A percentile compares a stretch with the other conserved stretches of the same genome.
Evolutionary conservation across 805 yeast genomes (phyloP).

Genomic region (Lipomyces sp.): DNA sequence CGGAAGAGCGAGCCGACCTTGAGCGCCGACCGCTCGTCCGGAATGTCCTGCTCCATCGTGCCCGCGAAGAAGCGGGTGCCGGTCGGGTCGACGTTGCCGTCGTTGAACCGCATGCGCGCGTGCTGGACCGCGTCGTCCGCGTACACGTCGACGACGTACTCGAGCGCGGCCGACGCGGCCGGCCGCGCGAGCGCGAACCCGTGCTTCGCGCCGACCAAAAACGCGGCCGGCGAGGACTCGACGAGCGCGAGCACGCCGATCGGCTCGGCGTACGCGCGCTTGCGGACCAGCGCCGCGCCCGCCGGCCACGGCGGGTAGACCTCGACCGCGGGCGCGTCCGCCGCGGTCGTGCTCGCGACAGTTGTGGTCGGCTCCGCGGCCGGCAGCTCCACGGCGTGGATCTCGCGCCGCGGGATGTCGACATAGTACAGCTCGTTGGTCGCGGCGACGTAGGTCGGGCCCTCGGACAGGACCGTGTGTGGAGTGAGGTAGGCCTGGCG

Average conservation of each 20-base stretch:
- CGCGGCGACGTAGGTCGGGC: constrained; percentile 37
- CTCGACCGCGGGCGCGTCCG: constrained; percentile 22
- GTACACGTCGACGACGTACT: constrained; percentile 19
- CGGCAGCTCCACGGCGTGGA: constrained; percentile 11
- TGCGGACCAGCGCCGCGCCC: constrained; percentile 31
- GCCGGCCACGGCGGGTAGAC: constrained; percentile 27
- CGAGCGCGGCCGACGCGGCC: not conserved
- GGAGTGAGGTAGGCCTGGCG: constrained; percentile 31
- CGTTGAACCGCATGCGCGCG: constrained; percentile 61
- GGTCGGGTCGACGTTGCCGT: constrained; percentile 72
- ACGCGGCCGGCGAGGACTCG: constrained; percentile 44
- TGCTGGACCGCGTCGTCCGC: constrained; percentile 35
- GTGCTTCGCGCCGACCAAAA: constrained; percentile 57
- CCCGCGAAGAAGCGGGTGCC: constrained; percentile 75
- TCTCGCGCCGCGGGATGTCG: constrained; percentile 32
- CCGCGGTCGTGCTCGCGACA: constrained; percentile 7
- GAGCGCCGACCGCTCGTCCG: constrained; percentile 38
- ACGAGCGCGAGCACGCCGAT: constrained; percentile 76
- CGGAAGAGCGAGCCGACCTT: constrained; percentile 56
- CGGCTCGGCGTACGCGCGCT: constrained; percentile 35
- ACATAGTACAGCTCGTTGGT: constrained; percentile 36
- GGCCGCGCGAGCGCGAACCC: constrained; percentile 52
- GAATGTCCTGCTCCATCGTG: constrained; percentile 54
- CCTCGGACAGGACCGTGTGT: constrained; percentile 34
- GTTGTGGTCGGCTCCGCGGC: not conserved